These are phyloP conservation scores for Picea sitchensis DNA, from an alignment of 75 land plant species.

Conservation along the genomic window DNA sequence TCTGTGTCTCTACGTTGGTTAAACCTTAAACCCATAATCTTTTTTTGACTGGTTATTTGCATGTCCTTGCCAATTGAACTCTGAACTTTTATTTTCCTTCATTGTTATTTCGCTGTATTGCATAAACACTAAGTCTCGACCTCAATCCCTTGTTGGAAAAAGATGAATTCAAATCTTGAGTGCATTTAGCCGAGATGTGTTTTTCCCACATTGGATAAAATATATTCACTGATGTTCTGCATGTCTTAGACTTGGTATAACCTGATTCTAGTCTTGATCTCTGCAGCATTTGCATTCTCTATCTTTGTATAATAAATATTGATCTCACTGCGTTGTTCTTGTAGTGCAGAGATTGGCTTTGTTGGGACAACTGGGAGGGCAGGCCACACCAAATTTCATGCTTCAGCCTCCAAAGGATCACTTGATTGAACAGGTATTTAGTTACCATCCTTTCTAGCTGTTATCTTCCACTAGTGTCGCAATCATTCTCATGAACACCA, in stretches of 20 bases:
- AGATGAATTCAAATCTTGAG: neutral
- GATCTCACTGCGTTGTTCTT: neutral
- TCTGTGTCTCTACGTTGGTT: neutral
- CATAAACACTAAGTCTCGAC: neutral
- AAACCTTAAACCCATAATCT: neutral
- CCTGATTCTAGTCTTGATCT: too few relatives aligned
- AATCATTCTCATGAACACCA: too few relatives aligned
- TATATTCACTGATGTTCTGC: neutral
- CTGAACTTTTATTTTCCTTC: neutral
- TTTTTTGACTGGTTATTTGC: neutral
- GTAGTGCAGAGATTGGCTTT: constrained; percentile 43
- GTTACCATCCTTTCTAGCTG: neutral
- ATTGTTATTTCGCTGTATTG: neutral
- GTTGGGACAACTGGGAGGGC: constrained; percentile 24
- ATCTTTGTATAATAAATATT: neutral
- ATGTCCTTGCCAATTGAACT: too few relatives aligned
- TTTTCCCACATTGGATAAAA: neutral
- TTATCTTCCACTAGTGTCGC: neutral
- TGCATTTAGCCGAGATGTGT: neutral
- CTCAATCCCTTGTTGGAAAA: neutral
- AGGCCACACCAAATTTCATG: constrained; percentile 36
- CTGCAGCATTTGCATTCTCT: too few relatives aligned
- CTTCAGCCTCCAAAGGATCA: constrained; percentile 50
- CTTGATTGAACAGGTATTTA: constrained; percentile 44
- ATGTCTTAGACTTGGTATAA: too few relatives aligned